Conservation (phyloP, 2,329 filamentous ascomycete species). For the Myriosclerotinia duriaeana region DNA sequence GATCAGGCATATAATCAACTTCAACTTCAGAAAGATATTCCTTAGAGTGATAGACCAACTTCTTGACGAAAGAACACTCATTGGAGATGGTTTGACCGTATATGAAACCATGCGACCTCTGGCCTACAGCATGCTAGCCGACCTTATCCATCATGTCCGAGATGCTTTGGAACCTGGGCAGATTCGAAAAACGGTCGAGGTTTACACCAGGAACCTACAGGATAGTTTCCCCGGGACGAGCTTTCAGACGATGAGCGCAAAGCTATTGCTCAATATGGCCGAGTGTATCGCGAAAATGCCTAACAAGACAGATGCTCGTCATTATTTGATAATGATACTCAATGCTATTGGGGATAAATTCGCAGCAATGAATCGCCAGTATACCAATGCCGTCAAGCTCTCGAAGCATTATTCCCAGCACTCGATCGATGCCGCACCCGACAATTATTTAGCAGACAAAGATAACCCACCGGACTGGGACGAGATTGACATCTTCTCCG, state of each 20-base stretch:
- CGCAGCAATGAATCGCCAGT: conserved; percentile 95
- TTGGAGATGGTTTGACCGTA: conserved; percentile 92
- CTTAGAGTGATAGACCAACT: conserved; percentile 92
- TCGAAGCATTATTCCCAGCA: conserved; percentile 75
- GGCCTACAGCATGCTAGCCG: conserved; percentile 97
- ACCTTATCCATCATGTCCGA: conserved; percentile 94
- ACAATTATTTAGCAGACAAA: conserved; percentile 82
- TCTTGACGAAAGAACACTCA: conserved; percentile 87
- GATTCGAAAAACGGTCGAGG: conserved; percentile 92
- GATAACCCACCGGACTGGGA: conserved; percentile 89
- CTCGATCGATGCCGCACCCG: conserved; percentile 59
- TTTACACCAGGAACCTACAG: conserved; percentile 94
- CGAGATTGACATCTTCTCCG: conserved; percentile 94
- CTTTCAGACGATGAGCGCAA: conserved; percentile 99
- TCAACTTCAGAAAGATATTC: conserved; percentile 96
- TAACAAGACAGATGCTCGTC: conserved; percentile 89
- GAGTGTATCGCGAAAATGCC: conserved; percentile 94
- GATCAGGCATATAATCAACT: conserved; percentile 98
- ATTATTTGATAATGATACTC: conserved; percentile 94
- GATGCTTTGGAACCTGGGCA: conserved; percentile 86
- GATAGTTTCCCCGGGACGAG: conserved; percentile 96
- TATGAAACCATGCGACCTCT: conserved; percentile 95
- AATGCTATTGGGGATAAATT: conserved; percentile 99
- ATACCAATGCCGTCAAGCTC: conserved; percentile 89
- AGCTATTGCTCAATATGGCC: conserved; percentile 94